Evolutionary conservation across 2,329 filamentous ascomycete genomes (phyloP), one percentile per base, ranked within the genome.

Genomic region (Penicillium sp.): DNA sequence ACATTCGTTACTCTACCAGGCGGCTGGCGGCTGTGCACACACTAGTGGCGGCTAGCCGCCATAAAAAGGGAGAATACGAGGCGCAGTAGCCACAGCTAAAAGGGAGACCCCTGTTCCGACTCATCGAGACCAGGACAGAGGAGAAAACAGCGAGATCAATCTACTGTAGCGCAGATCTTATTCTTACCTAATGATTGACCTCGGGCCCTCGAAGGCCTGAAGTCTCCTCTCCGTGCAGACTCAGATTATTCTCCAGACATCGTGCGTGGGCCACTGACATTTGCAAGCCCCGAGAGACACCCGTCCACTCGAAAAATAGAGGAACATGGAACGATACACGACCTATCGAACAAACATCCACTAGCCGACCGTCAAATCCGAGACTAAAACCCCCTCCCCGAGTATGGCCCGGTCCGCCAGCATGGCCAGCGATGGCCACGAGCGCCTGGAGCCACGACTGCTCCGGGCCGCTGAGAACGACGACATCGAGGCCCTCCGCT

Each of bases 401-500:
- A 60, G n/a, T 14, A 72, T 70, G 69, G 63, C 70, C 11, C 64
- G 65, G 18, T 70, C 71, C 50, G 70, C 74, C 41, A 75, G 69
- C 60, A 63, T 75, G 39, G 69, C 66, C 13, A 76, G 73, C 62
- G 72, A 75, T 40, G 67, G 66, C 59, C 66, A 74, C 53, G 74
- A 75, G 39, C 72, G 77, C 14, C 70, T 78, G 43, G 77, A 79
- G 54, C 77, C 77, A 6, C 74, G 71, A 19, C 70, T 79, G n/a
- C 69, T 78, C 6, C 72, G 74, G 56, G 76, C 77, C 7, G 75
- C 70, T 3, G 76, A 76, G 54, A 67, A 70, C 52, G 72, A 79
- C 60, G 69, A 76, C 31, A 57, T 74, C 24, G 64, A 72, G 18
- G 64, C 71, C 16, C 68, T 79, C 18, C 63, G 62, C 33, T 66